Percentiles rank a stretch among this genome's conserved stretches.
phyloP scores from a whole-genome alignment of 768 basidiomycete genomes.

The Lanmaoa rubissima region DNA sequence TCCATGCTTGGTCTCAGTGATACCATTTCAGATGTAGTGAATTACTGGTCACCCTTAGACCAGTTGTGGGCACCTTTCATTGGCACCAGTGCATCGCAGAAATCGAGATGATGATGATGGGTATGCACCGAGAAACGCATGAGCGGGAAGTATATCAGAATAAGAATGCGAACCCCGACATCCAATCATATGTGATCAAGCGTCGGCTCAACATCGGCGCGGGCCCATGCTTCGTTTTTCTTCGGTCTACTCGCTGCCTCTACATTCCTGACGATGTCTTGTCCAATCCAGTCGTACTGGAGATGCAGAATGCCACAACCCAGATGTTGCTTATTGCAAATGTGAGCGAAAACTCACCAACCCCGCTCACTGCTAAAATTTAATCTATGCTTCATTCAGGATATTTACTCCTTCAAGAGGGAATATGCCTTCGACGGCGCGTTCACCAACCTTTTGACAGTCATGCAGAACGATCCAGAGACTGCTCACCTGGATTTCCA shows the following conservation, averaged over 20 bases:
- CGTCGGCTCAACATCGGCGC: slow-evolving; percentile 9
- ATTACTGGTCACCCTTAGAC: slow-evolving; percentile 2
- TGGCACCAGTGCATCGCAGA: slow-evolving; percentile 8
- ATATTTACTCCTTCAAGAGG: slow-evolving; percentile 19
- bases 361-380: neutral
- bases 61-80: slow-evolving; percentile 7
- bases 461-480: slow-evolving; percentile 6
- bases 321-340: slow-evolving; percentile 12
- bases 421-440: slow-evolving; percentile 8
- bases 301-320: slow-evolving; percentile 7
- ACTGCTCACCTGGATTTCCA: slow-evolving; percentile 15
- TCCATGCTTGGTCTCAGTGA: neutral
- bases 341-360: slow-evolving; percentile 1
- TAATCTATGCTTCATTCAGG: neutral
- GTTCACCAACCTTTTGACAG: slow-evolving; percentile 9
- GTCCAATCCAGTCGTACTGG: slow-evolving; percentile 3
- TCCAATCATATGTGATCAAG: slow-evolving; percentile 8
- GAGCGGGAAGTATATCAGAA: slow-evolving; percentile 4
- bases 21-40: slow-evolving; percentile 1
- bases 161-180: neutral
- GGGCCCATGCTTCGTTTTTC: neutral
- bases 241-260: neutral
- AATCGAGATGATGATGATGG: neutral
- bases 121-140: slow-evolving; percentile 3
- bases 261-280: slow-evolving; percentile 13